A percentile compares a stretch with the other conserved stretches of the same genome.
phyloP scores from a whole-genome alignment of 306 rosid genomes.

The Fragaria iinumae region DNA sequence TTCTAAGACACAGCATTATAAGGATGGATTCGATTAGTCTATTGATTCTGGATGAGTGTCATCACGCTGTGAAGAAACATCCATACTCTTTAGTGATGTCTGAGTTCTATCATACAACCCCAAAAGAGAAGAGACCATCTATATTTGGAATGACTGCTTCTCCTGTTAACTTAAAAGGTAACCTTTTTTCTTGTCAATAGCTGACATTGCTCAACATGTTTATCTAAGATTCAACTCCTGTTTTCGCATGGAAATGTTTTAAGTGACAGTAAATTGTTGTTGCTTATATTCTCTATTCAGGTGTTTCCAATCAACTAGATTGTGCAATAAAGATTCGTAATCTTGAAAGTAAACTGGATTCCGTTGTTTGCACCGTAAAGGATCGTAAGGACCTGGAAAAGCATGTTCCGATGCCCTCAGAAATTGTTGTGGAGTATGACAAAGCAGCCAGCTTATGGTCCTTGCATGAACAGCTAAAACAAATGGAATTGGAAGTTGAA shows the following conservation, averaged over 20 bases:
- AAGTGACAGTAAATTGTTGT: not conserved
- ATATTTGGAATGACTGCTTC: conserved; percentile 99
- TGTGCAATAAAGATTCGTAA: conserved; percentile 97
- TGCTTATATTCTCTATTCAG: conserved; percentile 49
- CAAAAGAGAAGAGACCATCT: conserved; percentile 84
- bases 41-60: conserved; percentile 93
- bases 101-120: conserved; percentile 93
- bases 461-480: conserved; percentile 92
- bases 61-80: conserved; percentile 98
- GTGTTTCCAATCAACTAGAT: conserved; percentile 95
- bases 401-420: conserved; percentile 98
- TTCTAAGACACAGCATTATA: conserved; percentile 95
- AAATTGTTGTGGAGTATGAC: conserved; percentile 85
- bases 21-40: conserved; percentile 91
- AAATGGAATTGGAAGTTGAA: conserved; percentile 95
- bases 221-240: not conserved
- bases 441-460: conserved; percentile 93
- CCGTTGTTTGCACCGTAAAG: conserved; percentile 89
- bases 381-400: conserved; percentile 97
- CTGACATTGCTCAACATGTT: not conserved
- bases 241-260: not conserved
- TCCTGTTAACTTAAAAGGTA: conserved; percentile 95
- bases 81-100: conserved; percentile 99
- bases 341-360: conserved; percentile 98
- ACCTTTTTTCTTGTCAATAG: conserved; percentile 6